Evolutionary conservation across 306 rosid species (phyloP).

Genomic region (Erythrophleum fordii): DNA sequence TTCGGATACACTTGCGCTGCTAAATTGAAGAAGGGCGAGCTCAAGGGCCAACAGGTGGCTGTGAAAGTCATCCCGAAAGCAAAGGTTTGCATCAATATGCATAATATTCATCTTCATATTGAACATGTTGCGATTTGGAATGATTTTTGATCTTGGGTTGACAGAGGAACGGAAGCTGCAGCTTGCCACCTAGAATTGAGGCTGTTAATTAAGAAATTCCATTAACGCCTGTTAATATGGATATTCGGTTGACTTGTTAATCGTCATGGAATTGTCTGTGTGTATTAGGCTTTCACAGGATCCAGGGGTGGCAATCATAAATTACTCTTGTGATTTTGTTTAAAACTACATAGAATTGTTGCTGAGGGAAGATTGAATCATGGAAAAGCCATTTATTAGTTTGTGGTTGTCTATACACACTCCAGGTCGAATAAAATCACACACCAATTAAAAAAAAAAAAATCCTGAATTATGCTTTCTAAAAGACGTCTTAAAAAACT

Average conservation of each 20-base stretch:
- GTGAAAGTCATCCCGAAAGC: constrained; percentile 82
- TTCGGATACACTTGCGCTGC: constrained; percentile 80
- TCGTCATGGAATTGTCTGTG: background rate
- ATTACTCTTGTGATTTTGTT: no score
- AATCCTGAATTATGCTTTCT: background rate
- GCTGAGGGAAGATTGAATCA: background rate
- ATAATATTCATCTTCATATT: background rate
- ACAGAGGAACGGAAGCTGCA: background rate
- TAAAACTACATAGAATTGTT: background rate
- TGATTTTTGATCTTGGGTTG: background rate
- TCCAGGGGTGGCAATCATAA: no score
- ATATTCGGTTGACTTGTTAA: background rate
- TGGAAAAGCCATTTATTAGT: background rate
- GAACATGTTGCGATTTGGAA: background rate
- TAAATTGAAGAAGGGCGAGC: constrained; percentile 69
- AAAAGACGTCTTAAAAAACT: background rate
- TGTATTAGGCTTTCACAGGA: no score
- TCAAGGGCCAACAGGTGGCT: constrained; percentile 69
- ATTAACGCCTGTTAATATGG: background rate
- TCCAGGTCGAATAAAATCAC: background rate
- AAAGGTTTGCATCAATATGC: constrained; percentile 54
- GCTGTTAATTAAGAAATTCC: background rate
- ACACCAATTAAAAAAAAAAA: background rate
- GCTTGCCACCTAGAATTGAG: no score
- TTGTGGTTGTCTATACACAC: background rate